phyloP scores from a whole-genome alignment of 495 filamentous ascomycete genomes.

The Aspergillus funiculosus region DNA sequence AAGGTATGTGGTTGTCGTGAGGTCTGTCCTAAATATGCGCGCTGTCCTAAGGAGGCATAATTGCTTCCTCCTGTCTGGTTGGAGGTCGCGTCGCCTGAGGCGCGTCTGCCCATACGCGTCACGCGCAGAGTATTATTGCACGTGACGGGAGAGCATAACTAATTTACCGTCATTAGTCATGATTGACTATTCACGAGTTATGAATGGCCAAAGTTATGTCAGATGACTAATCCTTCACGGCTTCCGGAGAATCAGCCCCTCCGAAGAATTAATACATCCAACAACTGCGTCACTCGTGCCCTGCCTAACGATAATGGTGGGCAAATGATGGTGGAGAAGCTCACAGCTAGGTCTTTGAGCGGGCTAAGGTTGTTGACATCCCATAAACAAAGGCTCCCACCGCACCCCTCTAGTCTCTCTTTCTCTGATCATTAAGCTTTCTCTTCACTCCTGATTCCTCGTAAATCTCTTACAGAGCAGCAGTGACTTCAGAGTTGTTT shows the following conservation, averaged over 20 bases:
- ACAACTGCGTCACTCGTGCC: conserved; percentile 18
- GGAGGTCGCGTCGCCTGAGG: background rate
- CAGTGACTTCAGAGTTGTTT: conserved; percentile 26
- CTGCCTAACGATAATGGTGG: conserved; percentile 8
- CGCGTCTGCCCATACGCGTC: conserved; percentile 3
- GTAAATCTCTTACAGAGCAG: conserved; percentile 1
- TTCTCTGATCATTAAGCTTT: background rate
- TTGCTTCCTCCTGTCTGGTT: conserved; percentile 8
- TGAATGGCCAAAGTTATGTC: background rate
- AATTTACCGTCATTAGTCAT: too few species aligned
- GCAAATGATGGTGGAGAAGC: conserved; percentile 1
- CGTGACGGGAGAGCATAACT: conserved; percentile 1
- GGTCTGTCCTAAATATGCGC: background rate
- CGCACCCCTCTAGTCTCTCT: background rate
- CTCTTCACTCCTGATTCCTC: conserved; percentile 8
- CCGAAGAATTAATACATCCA: background rate
- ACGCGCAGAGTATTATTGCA: background rate
- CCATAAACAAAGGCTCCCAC: background rate
- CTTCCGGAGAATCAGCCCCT: conserved; percentile 9
- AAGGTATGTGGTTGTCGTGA: too few species aligned
- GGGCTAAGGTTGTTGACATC: background rate
- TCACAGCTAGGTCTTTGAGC: background rate
- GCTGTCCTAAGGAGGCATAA: conserved; percentile 27
- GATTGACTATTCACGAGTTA: too few species aligned
- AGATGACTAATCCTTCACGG: background rate